Evolutionary conservation across 2,329 filamentous ascomycete species (phyloP), one percentile per base, ranked within the genome.

Genomic region (Fusarium secorum): DNA sequence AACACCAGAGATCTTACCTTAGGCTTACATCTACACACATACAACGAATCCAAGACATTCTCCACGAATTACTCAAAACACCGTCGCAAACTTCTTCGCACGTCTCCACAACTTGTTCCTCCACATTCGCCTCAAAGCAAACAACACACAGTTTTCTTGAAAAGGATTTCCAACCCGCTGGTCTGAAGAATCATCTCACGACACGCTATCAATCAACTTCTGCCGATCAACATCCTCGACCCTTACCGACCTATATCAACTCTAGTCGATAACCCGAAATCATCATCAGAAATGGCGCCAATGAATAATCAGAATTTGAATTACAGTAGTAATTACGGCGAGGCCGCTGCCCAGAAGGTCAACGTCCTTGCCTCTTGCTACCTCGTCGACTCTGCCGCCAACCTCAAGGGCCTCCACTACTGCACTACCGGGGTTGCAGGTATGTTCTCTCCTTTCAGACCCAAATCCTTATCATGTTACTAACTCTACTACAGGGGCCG

Each of bases 351-450:
- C 83, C 87, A 87, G 77, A 85, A 85, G 82, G 86, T 89, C 85
- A 92, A 92, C 82, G 90, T 96, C 83, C 91, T 95, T 85, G 94
- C 95, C 84, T 95, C 91, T 82, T 97, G 94, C 88, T 98, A 97
- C 85, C 86, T 93, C 77, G 93, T 95, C 82, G 90, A 95, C 83
- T 85, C 85, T 78, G 87, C 90, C 76, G 87, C 90, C 81, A 87
- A 85, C 79, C 87, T 97, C 78, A 90, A 91, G 81, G 93, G 93
- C 81, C 92, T 96, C 85, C 94, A 97, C 86, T 97, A 97, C 90
- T 97, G 92, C 90, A 95, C 94, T 93, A 95, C 93, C 86, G 88
- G 90, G 88, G 91, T 89, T 85, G 88, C 91, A 88, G 92, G 90
- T 91, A 86, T 68, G 87, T 82, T 59, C 24, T 59, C 38, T 60